Evolutionary conservation across 371 early-diverging fungal species (phyloP), one percentile per base, ranked within the genome.

Genomic region (Phascolomyces articulosus): DNA sequence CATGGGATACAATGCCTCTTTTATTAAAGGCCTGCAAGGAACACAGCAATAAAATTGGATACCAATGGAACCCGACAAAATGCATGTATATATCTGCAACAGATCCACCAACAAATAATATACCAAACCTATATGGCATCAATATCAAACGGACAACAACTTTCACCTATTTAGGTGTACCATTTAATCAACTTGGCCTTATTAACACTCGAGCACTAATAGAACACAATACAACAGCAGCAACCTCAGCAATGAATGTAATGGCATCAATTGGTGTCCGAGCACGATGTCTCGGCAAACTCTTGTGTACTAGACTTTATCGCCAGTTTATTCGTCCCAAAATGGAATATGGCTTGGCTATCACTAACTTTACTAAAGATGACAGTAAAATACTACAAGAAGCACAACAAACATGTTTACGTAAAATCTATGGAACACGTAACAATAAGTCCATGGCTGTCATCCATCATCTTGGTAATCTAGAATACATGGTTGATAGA

Each of bases 1-100:
- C 49, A 0, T 4, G 47, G 16, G 38, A 31, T 9, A 55, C 63
- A 6, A 62, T 68, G 10, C 60, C 51, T 0, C 23, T 10, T 2
- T 40, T 68, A 31, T 47, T 64, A 0, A 1, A 27, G 2, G 24
- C 23, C 11, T 56, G 54, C 10, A 62, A 63, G 41, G 26, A 23
- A 1, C 67, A 71, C 54, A 44, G 55, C 15, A 24, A 44, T 10
- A 44, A 55, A 41, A 26, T 60, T 2, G 67, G 67, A 1, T 70
- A 70, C 27, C 63, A 40, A 4, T 66, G 66, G 64, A 70, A 58
- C 13, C 66, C 67, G 0, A 55, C 16, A 26, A 70, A 70, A 61
- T 70, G 63, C 15, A 27, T 53, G 1, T 23, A 26, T 53, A 58
- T 44, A 59, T 49, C 38, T 2, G 57, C 7, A 20, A 55, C 23